phyloP scores from a whole-genome alignment of 805 yeast species.

The Zygotorulaspora sp. region DNA sequence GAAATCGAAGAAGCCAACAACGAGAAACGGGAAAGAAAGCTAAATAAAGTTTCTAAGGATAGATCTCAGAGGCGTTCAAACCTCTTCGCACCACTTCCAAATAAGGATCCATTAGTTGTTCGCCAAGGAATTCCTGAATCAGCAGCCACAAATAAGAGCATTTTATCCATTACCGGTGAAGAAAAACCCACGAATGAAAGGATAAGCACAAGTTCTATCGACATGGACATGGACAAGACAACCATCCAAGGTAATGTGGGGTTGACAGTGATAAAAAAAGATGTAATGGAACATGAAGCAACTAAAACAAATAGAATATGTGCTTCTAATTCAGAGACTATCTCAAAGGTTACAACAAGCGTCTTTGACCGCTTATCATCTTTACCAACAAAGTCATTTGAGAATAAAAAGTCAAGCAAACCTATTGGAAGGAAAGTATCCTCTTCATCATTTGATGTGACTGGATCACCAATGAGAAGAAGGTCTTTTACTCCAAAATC shows the following conservation, averaged over 20 bases:
- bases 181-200: neutral
- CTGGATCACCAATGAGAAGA: constrained; percentile 32
- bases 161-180: neutral
- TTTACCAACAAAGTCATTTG: constrained; percentile 31
- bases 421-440: constrained; percentile 9
- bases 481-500: constrained; percentile 13
- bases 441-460: constrained; percentile 23
- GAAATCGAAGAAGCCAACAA: neutral
- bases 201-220: constrained; percentile 1
- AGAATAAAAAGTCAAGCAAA: constrained; percentile 22
- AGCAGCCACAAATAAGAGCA: neutral
- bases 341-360: constrained; percentile 11
- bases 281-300: constrained; percentile 5
- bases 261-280: constrained; percentile 1
- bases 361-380: constrained; percentile 33
- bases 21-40: neutral
- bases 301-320: constrained; percentile 5
- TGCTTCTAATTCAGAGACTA: neutral
- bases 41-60: constrained; percentile 9
- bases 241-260: constrained; percentile 1
- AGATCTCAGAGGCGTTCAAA: constrained; percentile 31
- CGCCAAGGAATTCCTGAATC: constrained; percentile 13
- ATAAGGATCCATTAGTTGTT: constrained; percentile 32
- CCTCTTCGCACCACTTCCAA: constrained; percentile 35
- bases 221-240: neutral